A percentile compares a stretch with the other conserved stretches of the same genome.
phyloP scores from a whole-genome alignment of 2,329 filamentous ascomycete genomes.

The Aspergillus sp. region DNA sequence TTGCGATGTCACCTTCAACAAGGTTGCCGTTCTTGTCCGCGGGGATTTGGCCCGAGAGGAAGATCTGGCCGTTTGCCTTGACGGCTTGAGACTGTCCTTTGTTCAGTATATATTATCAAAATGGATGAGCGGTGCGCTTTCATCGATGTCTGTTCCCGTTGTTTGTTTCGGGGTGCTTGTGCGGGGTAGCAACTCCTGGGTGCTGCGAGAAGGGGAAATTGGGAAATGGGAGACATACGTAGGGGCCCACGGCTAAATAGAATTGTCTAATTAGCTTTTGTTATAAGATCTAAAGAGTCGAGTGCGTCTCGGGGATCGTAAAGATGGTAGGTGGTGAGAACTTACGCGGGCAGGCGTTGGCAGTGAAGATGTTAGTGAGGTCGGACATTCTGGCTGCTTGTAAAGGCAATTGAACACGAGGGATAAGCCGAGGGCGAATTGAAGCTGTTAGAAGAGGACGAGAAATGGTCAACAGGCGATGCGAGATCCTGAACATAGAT shows the following conservation, averaged over 20 bases:
- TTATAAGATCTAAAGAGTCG: neutral
- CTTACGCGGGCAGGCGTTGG: conserved; percentile 49
- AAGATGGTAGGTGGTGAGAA: conserved; percentile 8
- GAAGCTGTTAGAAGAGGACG: conserved; percentile 8
- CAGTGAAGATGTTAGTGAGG: conserved; percentile 41
- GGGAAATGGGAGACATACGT: conserved; percentile 32
- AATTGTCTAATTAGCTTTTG: conserved; percentile 7
- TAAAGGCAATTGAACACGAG: conserved; percentile 12
- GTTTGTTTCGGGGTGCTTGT: neutral
- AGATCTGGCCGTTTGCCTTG: conserved; percentile 67
- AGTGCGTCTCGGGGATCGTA: neutral
- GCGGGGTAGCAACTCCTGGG: neutral
- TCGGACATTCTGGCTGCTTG: conserved; percentile 36
- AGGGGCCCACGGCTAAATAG: conserved; percentile 41
- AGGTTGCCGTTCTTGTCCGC: conserved; percentile 62
- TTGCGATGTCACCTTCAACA: conserved; percentile 63
- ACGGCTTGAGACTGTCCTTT: conserved; percentile 58
- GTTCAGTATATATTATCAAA: neutral
- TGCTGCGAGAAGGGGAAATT: conserved; percentile 1
- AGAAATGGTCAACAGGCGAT: conserved; percentile 22
- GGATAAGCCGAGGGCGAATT: conserved; percentile 9
- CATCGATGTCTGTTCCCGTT: neutral
- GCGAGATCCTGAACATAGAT: conserved; percentile 25
- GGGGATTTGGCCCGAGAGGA: conserved; percentile 76
- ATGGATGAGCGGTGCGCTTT: neutral